Percentiles rank a stretch among this genome's conserved stretches.
Conservation (phyloP, 2,329 filamentous ascomycete species). For the Esteya vermicola region DNA sequence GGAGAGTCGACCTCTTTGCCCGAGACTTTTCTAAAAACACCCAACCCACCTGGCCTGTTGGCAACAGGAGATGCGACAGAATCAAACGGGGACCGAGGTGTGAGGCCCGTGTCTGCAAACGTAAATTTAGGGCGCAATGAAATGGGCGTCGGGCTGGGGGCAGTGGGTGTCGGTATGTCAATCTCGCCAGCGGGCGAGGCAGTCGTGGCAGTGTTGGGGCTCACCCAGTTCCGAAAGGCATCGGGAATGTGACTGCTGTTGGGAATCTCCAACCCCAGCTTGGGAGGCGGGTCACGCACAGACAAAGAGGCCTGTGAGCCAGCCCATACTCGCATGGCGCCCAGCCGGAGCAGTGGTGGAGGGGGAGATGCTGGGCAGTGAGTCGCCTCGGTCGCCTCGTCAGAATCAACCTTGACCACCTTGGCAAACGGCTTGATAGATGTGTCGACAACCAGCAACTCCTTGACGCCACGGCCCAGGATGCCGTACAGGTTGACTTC, state of each 20-base stretch:
- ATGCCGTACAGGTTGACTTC: slow-evolving; percentile 56
- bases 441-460: slow-evolving; percentile 55
- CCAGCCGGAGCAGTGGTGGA: no score
- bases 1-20: neutral
- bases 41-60: neutral
- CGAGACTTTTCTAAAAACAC: neutral
- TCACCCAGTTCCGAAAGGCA: neutral
- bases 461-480: slow-evolving; percentile 55
- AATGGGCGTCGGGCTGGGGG: slow-evolving; percentile 19
- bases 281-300: no score
- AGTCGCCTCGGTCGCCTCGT: neutral
- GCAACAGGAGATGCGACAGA: neutral
- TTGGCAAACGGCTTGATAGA: slow-evolving; percentile 27
- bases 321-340: no score
- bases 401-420: slow-evolving; percentile 21
- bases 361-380: no score
- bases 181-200: neutral
- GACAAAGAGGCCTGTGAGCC: neutral
- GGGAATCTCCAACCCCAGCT: neutral
- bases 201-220: neutral
- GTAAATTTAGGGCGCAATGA: slow-evolving; percentile 15
- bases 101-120: neutral
- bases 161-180: slow-evolving; percentile 18
- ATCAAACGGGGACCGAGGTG: neutral
- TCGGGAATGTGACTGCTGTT: neutral